Evolutionary conservation across 768 basidiomycete genomes (phyloP), one percentile per base, ranked within the genome.

Genomic region (Tylopilus intermedius): DNA sequence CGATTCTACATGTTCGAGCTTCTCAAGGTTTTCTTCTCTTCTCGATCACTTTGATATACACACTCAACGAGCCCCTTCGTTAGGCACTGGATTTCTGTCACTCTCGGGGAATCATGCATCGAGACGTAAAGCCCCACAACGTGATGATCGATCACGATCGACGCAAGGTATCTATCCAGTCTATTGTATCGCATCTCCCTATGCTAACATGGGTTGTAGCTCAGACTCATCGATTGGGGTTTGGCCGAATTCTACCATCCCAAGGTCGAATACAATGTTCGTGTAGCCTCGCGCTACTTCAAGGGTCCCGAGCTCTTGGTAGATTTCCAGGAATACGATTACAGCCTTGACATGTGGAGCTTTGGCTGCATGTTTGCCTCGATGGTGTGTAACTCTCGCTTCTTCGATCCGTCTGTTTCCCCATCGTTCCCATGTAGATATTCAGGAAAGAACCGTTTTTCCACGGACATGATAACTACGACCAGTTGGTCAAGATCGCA

Each of bases 61-160:
- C 48, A 14, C 26, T 50, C 29, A 32, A 46, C 40, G 6, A 44
- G 44, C 37, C 50, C 22, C 10, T 47, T 18, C 42, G 45, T 39
- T 54, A 92, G 90, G 95, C 95, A 4, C 75, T 98, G 67, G 95
- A 98, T 72, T 98, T 85, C 69, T 97, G 95, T 63, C 95, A 98
- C 71, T 98, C 95, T 29, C 93, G 94, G 62, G 95, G 95, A 8
- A 97, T 98, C 69, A 97, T 97, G 93, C 94, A 97, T 69, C 79
- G 95, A 61, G 95, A 97, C 68, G 95, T 98, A 53, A 98, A 98
- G 67, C 95, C 95, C 11, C 94, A 96, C 72, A 98, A 98, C 71
- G 93, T 98, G 50, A 97, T 98, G 94, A 97, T 97, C 71, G 95
- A 98, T 71, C 94, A 97, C 67, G 93, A 97, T 63, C 89, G 89